A percentile compares a stretch with the other conserved stretches of the same genome.
Evolutionary conservation across 495 filamentous ascomycete genomes (phyloP).

Genomic region (Cairneyella variabilis): DNA sequence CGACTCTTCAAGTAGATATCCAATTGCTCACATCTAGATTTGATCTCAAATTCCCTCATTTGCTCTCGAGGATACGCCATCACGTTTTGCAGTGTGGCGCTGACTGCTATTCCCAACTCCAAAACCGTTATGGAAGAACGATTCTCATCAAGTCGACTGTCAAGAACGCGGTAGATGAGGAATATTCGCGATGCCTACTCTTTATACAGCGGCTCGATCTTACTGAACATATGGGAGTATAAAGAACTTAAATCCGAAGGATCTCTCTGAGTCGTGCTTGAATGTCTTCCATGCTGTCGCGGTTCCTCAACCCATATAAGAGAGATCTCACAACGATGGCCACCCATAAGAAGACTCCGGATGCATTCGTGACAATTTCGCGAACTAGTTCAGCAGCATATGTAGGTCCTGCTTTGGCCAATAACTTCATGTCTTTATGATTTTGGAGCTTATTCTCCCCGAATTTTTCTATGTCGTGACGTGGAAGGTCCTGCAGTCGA

Average conservation of each 20-base stretch:
- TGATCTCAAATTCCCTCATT: not conserved
- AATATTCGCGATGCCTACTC: conserved; percentile 10
- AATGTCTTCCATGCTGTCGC: conserved; percentile 23
- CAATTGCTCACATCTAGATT: not conserved
- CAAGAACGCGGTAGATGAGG: too few species aligned
- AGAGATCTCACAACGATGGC: conserved; percentile 25
- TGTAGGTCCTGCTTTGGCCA: not conserved
- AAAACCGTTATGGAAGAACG: not conserved
- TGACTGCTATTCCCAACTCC: not conserved
- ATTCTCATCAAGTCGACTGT: too few species aligned
- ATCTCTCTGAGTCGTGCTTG: conserved; percentile 16
- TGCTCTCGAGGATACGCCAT: not conserved
- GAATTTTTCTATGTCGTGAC: conserved; percentile 5
- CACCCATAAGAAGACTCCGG: conserved; percentile 43
- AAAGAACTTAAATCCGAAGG: conserved; percentile 24
- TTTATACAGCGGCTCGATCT: conserved; percentile 1
- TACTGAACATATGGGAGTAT: conserved; percentile 9
- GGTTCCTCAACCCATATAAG: conserved; percentile 20
- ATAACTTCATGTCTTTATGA: not conserved
- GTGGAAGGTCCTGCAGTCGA: conserved; percentile 10
- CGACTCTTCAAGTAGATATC: not conserved
- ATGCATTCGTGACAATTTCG: conserved; percentile 29
- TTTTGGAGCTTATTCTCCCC: not conserved
- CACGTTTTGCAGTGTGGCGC: not conserved
- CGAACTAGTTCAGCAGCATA: conserved; percentile 15